Base-by-base conservation (phyloP, 371 early-diverging fungal species). In the Mortierella sp. region DNA sequence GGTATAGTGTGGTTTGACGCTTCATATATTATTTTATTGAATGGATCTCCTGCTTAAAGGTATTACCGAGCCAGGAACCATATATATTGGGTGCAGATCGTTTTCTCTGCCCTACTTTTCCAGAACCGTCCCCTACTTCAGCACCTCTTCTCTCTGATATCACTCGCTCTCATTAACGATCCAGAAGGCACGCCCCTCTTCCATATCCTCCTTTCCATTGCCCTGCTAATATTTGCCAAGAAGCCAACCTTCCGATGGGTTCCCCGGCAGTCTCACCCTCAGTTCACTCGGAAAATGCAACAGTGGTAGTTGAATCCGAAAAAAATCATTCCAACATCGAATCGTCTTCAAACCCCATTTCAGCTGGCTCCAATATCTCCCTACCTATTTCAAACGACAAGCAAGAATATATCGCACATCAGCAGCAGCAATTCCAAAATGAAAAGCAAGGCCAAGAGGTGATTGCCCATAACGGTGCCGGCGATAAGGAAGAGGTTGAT, bases 221-320 rank as follows among this genome's bases (percentile, higher is more conserved):
- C 30, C 30, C 26, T 19, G 19, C 43, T 23, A 14, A 12, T 31
- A 24, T 28, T 2, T 15, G 34, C 37, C 26, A 39, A 19, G 32
- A 24, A 17, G 6, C 15, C 8, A n/a, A 19, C n/a, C n/a, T 23
- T 15, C n/a, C 23, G 41, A 63, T 70, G 64, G 70, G 39, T 52
- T 70, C 64, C n/a, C 46, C 23, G 26, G 27, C 57, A 62, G 30
- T 52, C 4, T 15, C 70, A 3, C 52, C 60, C 28, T 71, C 72
- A 3, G 52, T 71, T n/a, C 50, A 56, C 54, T 71, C 72, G 17
- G 72, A 71, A 50, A 54, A 64, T 32, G 65, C 50, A 30, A 65
- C 72, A 27, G 60, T 64, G 12, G 65, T 64, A 37, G 55, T 65
- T 31, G 65, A 60, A 5, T 50, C 60, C 21, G 72, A 71, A 50